A percentile compares a stretch with the other conserved stretches of the same genome.
These are phyloP conservation scores for Zarea fungicola DNA, from an alignment of 2,329 filamentous ascomycete species.

Conservation along the genomic window DNA sequence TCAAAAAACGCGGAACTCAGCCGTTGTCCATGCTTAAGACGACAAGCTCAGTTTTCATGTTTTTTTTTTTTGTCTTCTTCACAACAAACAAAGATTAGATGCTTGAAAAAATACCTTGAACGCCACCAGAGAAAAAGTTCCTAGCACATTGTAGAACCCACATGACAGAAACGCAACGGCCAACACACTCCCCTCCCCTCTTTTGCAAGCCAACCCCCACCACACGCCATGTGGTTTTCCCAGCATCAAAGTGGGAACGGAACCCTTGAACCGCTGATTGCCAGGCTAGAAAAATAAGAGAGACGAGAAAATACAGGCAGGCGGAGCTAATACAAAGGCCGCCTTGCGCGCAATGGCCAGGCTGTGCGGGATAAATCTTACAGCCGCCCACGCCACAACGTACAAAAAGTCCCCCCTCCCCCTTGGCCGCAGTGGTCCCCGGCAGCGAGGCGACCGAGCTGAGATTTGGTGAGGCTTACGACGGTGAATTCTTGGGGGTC, in stretches of 20 bases:
- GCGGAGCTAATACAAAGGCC: background rate
- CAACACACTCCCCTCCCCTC: background rate
- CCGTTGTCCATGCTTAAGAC: too few relatives aligned
- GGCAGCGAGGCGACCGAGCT: background rate
- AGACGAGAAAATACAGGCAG: background rate
- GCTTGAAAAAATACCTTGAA: background rate
- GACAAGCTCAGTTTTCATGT: too few relatives aligned
- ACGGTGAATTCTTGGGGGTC: background rate
- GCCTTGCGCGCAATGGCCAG: background rate
- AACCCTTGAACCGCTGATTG: background rate
- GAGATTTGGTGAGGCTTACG: constrained; percentile 1
- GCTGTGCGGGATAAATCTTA: background rate
- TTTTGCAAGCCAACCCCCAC: background rate
- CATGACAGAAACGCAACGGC: background rate
- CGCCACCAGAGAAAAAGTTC: background rate
- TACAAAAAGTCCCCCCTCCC: background rate
- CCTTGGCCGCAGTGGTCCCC: background rate
- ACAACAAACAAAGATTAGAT: too few relatives aligned
- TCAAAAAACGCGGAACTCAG: too few relatives aligned
- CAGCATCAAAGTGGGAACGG: too few relatives aligned
- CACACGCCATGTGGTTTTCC: background rate
- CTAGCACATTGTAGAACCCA: too few relatives aligned
- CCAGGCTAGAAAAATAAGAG: background rate
- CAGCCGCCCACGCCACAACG: background rate
- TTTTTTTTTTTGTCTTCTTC: too few relatives aligned